Percentiles rank a stretch among this genome's conserved stretches.
phyloP scores from a whole-genome alignment of 116 monocot species.

The Trichopus zeylanicus region DNA sequence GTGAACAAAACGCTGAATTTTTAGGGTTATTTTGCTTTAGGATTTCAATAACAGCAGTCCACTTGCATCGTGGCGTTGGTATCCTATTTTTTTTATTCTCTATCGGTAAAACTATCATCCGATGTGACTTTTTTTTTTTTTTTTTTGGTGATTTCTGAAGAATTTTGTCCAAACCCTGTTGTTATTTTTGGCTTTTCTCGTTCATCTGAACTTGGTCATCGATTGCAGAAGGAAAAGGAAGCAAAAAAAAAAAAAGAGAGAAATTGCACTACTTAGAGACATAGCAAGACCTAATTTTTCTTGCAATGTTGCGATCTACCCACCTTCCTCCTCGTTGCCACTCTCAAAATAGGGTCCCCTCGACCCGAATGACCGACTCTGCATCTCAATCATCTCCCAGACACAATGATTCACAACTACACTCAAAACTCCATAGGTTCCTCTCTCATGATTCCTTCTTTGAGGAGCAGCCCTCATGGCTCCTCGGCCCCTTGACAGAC shows the following conservation, averaged over 20 bases:
- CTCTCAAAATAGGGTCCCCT: constrained; percentile 13
- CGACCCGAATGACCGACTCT: constrained; percentile 8
- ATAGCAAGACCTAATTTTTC: constrained; percentile 4
- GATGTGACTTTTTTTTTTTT: too few relatives aligned
- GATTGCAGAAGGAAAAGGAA: constrained; percentile 1
- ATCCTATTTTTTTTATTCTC: too few relatives aligned
- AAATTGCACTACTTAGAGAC: not conserved
- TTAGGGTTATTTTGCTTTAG: too few relatives aligned
- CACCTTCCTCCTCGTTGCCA: constrained; percentile 85
- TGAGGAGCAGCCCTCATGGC: constrained; percentile 54
- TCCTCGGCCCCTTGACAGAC: constrained; percentile 55
- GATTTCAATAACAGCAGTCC: too few relatives aligned
- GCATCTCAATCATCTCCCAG: constrained; percentile 8
- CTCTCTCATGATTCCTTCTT: constrained; percentile 39
- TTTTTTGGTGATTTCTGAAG: too few relatives aligned
- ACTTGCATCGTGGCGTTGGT: too few relatives aligned
- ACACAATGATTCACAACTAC: constrained; percentile 8
- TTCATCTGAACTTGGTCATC: not conserved
- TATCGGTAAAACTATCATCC: too few relatives aligned
- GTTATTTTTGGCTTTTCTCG: not conserved
- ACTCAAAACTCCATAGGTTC: constrained; percentile 20
- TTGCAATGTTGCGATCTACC: constrained; percentile 48
- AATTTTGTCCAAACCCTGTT: too few relatives aligned
- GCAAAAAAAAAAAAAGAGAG: not conserved
- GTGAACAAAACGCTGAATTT: too few relatives aligned